These are phyloP conservation scores for Pichia nakasei DNA, from an alignment of 805 yeast genomes.

Conservation along the genomic window DNA sequence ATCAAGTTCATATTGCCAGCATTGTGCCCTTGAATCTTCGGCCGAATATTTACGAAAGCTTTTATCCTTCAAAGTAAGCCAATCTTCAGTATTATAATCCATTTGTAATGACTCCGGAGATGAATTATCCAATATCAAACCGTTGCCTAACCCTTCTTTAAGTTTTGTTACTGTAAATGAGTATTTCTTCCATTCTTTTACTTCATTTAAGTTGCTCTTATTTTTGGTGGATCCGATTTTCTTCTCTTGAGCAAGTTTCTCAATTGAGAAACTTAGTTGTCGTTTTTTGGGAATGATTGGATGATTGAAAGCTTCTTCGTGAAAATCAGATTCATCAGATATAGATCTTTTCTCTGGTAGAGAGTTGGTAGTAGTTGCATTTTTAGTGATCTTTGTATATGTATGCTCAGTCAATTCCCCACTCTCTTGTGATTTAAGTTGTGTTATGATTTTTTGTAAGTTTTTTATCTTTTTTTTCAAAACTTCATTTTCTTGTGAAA, in stretches of 20 bases:
- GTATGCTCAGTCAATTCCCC: neutral
- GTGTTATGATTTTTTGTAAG: constrained; percentile 18
- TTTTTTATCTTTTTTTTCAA: constrained; percentile 20
- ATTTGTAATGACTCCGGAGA: constrained; percentile 8
- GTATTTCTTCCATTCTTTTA: constrained; percentile 19
- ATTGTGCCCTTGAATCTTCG: constrained; percentile 18
- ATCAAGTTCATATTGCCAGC: constrained; percentile 22
- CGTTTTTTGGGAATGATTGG: no score
- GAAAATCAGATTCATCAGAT: no score
- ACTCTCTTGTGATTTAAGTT: constrained; percentile 1
- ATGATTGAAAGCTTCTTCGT: no score
- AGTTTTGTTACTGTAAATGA: constrained; percentile 18
- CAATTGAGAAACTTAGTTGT: no score
- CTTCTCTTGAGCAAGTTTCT: neutral
- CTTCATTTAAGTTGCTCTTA: neutral
- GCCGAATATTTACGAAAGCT: constrained; percentile 4
- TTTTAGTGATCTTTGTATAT: no score
- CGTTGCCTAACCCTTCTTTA: constrained; percentile 19
- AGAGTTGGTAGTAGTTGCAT: no score
- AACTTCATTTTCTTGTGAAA: constrained; percentile 22
- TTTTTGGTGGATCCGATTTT: neutral
- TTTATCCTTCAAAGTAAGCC: constrained; percentile 16
- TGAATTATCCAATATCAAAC: constrained; percentile 15
- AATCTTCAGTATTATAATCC: constrained; percentile 24
- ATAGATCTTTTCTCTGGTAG: no score